Conservation (phyloP, 2,329 filamentous ascomycete species). For the Paecilomyces sp. region DNA sequence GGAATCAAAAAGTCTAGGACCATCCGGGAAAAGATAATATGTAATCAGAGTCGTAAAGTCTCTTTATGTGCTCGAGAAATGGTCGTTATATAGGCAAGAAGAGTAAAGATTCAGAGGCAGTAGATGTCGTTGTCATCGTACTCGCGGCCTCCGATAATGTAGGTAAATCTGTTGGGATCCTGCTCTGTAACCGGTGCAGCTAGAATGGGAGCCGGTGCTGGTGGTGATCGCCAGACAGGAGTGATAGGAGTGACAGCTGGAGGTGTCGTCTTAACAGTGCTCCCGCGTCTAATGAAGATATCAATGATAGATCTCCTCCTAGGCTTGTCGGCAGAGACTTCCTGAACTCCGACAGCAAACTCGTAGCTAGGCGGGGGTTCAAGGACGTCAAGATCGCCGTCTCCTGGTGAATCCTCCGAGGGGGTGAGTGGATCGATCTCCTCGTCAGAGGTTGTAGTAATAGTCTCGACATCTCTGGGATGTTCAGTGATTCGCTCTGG, state of each 20-base stretch:
- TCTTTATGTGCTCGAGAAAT: not conserved
- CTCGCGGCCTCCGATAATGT: not conserved
- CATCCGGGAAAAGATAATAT: not conserved
- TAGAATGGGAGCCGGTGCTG: not conserved
- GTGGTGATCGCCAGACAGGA: not conserved
- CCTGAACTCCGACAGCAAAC: not conserved
- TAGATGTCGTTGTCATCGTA: not conserved
- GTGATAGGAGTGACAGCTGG: not conserved
- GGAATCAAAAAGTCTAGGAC: not conserved
- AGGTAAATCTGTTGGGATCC: not conserved
- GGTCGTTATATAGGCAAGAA: not conserved
- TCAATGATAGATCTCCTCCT: not conserved
- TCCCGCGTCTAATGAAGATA: not conserved
- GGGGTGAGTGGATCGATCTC: not conserved
- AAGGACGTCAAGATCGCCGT: not conserved
- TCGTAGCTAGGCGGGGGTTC: not conserved
- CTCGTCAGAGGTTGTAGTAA: not conserved
- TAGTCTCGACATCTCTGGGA: not conserved
- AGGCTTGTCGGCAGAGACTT: too few relatives aligned
- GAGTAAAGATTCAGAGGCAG: not conserved
- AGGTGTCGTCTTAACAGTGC: not conserved
- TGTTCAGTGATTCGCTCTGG: not conserved
- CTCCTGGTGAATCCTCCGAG: not conserved
- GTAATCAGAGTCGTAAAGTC: not conserved
- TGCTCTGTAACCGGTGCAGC: not conserved